Conservation (phyloP, 2,329 filamentous ascomycete genomes). For the Fusarium longipes region DNA sequence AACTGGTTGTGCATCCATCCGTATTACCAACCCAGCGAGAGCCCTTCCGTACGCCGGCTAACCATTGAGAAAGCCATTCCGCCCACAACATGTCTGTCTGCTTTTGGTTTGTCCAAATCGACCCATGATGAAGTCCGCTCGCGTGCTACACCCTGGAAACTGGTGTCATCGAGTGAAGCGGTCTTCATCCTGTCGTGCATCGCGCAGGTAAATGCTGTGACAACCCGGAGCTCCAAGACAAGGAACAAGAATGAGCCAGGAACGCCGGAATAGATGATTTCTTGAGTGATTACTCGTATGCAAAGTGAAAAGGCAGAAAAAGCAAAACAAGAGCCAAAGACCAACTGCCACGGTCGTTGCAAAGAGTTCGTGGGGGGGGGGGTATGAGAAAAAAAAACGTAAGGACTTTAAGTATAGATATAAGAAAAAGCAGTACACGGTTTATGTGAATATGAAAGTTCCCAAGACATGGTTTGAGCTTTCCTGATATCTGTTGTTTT, state of each 20-base stretch:
- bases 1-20: not conserved
- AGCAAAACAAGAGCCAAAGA: conserved; percentile 21
- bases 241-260: conserved; percentile 23
- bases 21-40: conserved; percentile 19
- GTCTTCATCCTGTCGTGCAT: conserved; percentile 12
- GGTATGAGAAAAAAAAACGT: conserved; percentile 30
- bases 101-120: conserved; percentile 40
- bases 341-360: conserved; percentile 24
- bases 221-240: conserved; percentile 8
- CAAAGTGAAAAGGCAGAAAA: conserved; percentile 11
- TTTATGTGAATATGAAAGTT: conserved; percentile 32
- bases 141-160: not conserved
- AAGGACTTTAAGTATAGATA: conserved; percentile 23
- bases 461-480: not conserved
- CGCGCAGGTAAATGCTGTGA: conserved; percentile 12
- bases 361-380: conserved; percentile 16
- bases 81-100: conserved; percentile 25
- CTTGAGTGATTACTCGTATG: conserved; percentile 16
- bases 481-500: not conserved
- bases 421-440: conserved; percentile 39
- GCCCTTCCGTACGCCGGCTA: conserved; percentile 34
- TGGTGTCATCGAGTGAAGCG: not conserved
- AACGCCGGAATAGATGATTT: conserved; percentile 30
- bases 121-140: conserved; percentile 3
- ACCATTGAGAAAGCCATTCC: conserved; percentile 28